Evolutionary conservation across 352 stramenopile genomes (phyloP), one percentile per base, ranked within the genome.

Genomic region (Pythium myriotylum): DNA sequence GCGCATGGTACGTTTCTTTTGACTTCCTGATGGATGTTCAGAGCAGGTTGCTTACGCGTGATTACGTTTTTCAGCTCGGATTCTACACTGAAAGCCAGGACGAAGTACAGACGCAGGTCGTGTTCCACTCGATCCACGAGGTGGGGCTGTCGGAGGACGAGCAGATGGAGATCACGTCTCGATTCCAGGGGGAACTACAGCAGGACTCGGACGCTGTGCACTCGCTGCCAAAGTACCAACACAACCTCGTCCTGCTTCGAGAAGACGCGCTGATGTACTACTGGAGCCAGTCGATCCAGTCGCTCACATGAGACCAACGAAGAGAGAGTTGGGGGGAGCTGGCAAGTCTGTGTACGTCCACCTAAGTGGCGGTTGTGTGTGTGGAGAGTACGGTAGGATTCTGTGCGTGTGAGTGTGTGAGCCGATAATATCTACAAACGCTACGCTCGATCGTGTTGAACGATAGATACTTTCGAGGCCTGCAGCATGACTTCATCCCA

Each of bases 241-340:
- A 92, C 75, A 92, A 91, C 58, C 69, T 94, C 59, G 77, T 91
- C 43, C 83, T 91, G 73, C 64, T 94, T 48, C 85, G 84, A 16
- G 85, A 94, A 56, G 81, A 94, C 59, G 85, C 85, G 20, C 71
- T 94, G 55, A 92, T 94, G 85, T 92, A 85, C 54, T 92, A 91
- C 60, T 94, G 85, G 85, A 94, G 83, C 67, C 83, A 92, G 72
- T 92, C 80, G 46, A 68, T 92, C 32, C 43, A 56, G 46, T 59
- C 50, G 51, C 59, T 67, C 22, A 67, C 59, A 17, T 67, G 24
- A 42, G 19, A 50, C 42, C 9, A 50, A 50, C 42, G 48, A 45
- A 16, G 48, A 55, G 48, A 13, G 20, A 40, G 14, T 49, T 58
- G 42, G 50, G 29, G n/a, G n/a, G n/a, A n/a, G n/a, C n/a, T n/a